These are phyloP conservation scores for Rhynchosporium agropyri DNA, from an alignment of 2,329 filamentous ascomycete species.

Conservation along the genomic window DNA sequence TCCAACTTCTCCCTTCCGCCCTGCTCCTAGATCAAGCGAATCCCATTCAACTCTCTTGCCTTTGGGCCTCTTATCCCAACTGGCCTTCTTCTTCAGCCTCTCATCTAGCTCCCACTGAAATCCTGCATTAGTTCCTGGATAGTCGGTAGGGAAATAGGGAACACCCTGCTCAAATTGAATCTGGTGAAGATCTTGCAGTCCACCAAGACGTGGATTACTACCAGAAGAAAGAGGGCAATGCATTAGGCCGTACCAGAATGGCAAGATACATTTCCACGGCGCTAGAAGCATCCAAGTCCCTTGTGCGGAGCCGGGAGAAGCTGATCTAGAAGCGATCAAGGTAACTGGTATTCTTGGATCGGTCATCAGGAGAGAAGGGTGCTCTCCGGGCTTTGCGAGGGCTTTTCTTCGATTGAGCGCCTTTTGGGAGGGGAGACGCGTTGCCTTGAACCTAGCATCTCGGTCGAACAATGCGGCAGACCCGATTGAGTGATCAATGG, in stretches of 20 bases:
- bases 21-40: conserved; percentile 71
- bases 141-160: conserved; percentile 88
- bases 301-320: conserved; percentile 53
- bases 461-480: conserved; percentile 68
- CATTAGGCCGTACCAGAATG: conserved; percentile 85
- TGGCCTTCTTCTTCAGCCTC: conserved; percentile 57
- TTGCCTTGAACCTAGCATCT: conserved; percentile 64
- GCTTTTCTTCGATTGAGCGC: conserved; percentile 77
- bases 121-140: conserved; percentile 76
- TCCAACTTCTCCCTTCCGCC: conserved; percentile 80
- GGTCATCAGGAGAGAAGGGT: conserved; percentile 56
- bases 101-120: conserved; percentile 75
- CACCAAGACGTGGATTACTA: conserved; percentile 80
- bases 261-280: conserved; percentile 86
- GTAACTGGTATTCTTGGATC: conserved; percentile 82
- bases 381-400: conserved; percentile 61
- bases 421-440: conserved; percentile 72
- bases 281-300: conserved; percentile 82
- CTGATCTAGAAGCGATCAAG: conserved; percentile 62
- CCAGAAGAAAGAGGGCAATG: conserved; percentile 80
- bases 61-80: conserved; percentile 79
- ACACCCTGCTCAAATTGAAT: conserved; percentile 76
- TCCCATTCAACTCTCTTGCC: conserved; percentile 79
- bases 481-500: conserved; percentile 56
- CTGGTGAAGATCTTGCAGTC: conserved; percentile 77